Conservation (phyloP, 305 asterid genomes). For the Fraxinus baroniana region DNA sequence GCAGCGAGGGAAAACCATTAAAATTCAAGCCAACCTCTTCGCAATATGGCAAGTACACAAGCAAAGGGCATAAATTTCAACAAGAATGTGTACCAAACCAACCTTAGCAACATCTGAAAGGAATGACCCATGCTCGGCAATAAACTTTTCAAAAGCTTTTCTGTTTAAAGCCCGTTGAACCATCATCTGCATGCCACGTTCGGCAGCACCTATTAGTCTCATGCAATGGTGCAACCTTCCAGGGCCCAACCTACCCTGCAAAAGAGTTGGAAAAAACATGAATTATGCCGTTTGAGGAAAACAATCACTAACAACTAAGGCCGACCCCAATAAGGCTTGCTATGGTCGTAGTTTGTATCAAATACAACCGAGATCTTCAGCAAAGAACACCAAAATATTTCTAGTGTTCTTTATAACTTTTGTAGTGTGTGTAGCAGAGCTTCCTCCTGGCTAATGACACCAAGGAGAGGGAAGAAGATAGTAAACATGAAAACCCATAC, state of each 20-base stretch:
- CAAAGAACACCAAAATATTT: background rate
- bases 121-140: slow-evolving; percentile 90
- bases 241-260: slow-evolving; percentile 93
- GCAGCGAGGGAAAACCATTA: slow-evolving; percentile 16
- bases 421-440: background rate
- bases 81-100: slow-evolving; percentile 10
- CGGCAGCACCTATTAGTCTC: slow-evolving; percentile 93
- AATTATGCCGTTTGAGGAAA: background rate
- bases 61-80: background rate
- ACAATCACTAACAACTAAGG: background rate
- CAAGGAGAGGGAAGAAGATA: background rate
- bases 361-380: background rate
- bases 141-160: slow-evolving; percentile 66
- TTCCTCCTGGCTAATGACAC: background rate
- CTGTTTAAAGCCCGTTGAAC: slow-evolving; percentile 80
- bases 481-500: background rate
- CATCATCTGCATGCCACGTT: slow-evolving; percentile 91
- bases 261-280: slow-evolving; percentile 17
- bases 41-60: background rate
- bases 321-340: background rate
- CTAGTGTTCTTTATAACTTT: background rate
- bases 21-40: background rate
- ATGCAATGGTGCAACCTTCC: slow-evolving; percentile 98
- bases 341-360: background rate
- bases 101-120: slow-evolving; percentile 90